Conservation (phyloP, 352 stramenopile genomes). For the Phytophthora kernoviae region DNA sequence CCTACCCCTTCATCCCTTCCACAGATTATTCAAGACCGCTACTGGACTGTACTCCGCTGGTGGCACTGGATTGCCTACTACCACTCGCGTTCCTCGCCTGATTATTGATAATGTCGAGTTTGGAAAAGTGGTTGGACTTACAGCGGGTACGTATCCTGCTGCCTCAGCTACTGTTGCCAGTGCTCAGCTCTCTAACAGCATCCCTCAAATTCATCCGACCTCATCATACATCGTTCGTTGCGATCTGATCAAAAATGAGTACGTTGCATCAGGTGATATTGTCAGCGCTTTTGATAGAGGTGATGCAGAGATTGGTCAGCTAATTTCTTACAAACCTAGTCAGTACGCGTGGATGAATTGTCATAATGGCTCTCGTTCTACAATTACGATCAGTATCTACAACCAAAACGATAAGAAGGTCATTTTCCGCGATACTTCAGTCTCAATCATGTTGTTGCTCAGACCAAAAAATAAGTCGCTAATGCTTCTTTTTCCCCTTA, state of each 20-base stretch:
- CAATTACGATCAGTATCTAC: slow-evolving; percentile 7
- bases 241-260: slow-evolving; percentile 8
- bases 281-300: neutral
- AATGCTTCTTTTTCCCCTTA: too few species aligned
- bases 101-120: slow-evolving; percentile 14
- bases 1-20: neutral
- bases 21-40: neutral
- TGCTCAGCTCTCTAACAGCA: slow-evolving; percentile 3
- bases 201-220: slow-evolving; percentile 1
- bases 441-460: slow-evolving; percentile 10
- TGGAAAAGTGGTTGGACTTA: slow-evolving; percentile 7
- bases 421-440: neutral
- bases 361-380: slow-evolving; percentile 3
- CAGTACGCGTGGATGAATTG: slow-evolving; percentile 4
- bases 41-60: slow-evolving; percentile 5
- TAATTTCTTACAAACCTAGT: slow-evolving; percentile 3
- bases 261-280: neutral
- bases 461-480: neutral
- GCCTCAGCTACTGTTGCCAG: neutral
- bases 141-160: slow-evolving; percentile 1
- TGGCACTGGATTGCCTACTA: slow-evolving; percentile 4
- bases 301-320: slow-evolving; percentile 2
- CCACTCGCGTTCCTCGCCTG: slow-evolving; percentile 4
- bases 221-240: slow-evolving; percentile 7
- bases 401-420: slow-evolving; percentile 9